phyloP scores from a whole-genome alignment of 352 stramenopile species.

The Peronosclerospora sorghi region DNA sequence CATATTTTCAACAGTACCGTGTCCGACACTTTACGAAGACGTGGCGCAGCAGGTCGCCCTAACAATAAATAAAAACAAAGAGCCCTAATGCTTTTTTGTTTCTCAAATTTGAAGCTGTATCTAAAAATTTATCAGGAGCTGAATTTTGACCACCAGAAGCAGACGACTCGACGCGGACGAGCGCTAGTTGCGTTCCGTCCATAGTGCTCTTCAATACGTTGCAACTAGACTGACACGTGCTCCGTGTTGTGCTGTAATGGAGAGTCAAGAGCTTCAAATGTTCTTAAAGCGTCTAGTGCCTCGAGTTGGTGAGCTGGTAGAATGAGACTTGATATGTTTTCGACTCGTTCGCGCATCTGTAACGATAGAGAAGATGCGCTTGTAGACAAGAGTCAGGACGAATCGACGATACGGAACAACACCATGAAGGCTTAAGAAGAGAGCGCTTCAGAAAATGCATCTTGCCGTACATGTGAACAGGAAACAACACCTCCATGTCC shows the following conservation, averaged over 20 bases:
- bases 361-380: conserved; percentile 53
- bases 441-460: too few relatives aligned
- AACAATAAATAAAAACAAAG: too few relatives aligned
- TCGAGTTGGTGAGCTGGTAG: conserved; percentile 60
- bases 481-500: too few relatives aligned
- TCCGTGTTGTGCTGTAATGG: conserved; percentile 40
- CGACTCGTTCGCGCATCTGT: conserved; percentile 58
- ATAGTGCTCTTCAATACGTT: conserved; percentile 75
- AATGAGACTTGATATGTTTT: conserved; percentile 83
- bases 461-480: too few relatives aligned
- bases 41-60: too few relatives aligned
- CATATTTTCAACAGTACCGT: too few relatives aligned
- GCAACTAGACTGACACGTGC: conserved; percentile 40
- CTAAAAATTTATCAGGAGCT: too few relatives aligned
- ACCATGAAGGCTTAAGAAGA: too few relatives aligned
- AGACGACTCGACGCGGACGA: conserved; percentile 70
- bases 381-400: conserved; percentile 59
- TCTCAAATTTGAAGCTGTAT: too few relatives aligned
- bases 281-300: conserved; percentile 60
- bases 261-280: conserved; percentile 51
- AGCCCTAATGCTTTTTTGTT: too few relatives aligned
- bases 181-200: conserved; percentile 77
- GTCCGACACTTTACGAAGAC: too few relatives aligned
- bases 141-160: too few relatives aligned
- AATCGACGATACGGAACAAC: conserved; percentile 88